Evolutionary conservation across 2,329 filamentous ascomycete genomes (phyloP).

Genomic region (Aspergillus calidoustus): DNA sequence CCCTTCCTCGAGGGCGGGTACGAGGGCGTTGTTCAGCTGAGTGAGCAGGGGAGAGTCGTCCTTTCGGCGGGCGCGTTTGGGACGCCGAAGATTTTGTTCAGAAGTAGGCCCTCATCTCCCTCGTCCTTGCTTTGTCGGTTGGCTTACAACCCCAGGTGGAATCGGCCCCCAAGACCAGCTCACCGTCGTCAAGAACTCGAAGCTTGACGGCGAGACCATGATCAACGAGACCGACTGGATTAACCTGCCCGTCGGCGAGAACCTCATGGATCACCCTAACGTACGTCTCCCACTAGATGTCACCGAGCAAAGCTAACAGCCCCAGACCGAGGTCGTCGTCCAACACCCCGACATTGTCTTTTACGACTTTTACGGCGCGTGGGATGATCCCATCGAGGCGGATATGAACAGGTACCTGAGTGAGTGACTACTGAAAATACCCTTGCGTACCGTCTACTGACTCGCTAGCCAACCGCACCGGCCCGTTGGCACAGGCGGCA

Average conservation of each 20-base stretch:
- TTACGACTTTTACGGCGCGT: constrained; percentile 28
- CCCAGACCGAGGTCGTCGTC: constrained; percentile 22
- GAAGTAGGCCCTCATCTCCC: constrained; percentile 37
- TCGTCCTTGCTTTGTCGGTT: neutral
- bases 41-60: constrained; percentile 68
- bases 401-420: constrained; percentile 20
- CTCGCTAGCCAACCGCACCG: constrained; percentile 16
- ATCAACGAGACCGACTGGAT: constrained; percentile 54
- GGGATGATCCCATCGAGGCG: constrained; percentile 17
- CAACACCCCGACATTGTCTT: constrained; percentile 29
- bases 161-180: constrained; percentile 64
- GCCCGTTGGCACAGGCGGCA: constrained; percentile 21
- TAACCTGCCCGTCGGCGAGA: constrained; percentile 56
- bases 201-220: constrained; percentile 43
- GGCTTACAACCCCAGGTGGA: constrained; percentile 43
- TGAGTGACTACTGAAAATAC: neutral
- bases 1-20: constrained; percentile 24
- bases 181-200: constrained; percentile 45
- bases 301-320: constrained; percentile 12
- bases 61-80: constrained; percentile 71
- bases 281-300: constrained; percentile 18
- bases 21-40: constrained; percentile 62
- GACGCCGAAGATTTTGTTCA: constrained; percentile 69
- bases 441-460: neutral
- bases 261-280: constrained; percentile 50